These are phyloP conservation scores for Sindora glabra DNA, from an alignment of 306 rosid species.

Conservation along the genomic window DNA sequence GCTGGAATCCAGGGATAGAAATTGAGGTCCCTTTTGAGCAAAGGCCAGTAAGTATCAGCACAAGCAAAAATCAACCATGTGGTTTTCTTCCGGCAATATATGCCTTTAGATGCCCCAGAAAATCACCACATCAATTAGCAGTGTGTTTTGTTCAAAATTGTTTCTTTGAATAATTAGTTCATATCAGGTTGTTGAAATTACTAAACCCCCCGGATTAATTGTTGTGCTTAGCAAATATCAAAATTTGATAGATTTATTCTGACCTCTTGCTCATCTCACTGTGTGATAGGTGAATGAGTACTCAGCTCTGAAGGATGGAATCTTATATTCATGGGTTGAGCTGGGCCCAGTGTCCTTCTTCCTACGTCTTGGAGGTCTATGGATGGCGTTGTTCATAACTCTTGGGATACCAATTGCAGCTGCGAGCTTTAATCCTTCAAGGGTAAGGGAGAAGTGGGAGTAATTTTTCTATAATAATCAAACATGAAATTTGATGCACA, in stretches of 20 bases:
- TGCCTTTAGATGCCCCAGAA: background rate
- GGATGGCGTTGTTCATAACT: conserved; percentile 66
- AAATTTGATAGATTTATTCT: background rate
- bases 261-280: conserved; percentile 1
- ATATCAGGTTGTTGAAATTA: background rate
- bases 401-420: conserved; percentile 86
- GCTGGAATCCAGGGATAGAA: conserved; percentile 88
- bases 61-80: too few species aligned
- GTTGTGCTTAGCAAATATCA: background rate
- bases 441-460: conserved; percentile 40
- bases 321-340: conserved; percentile 87
- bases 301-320: conserved; percentile 68
- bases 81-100: background rate
- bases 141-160: background rate
- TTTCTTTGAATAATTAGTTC: background rate
- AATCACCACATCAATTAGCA: background rate
- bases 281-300: conserved; percentile 83
- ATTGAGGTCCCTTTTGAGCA: conserved; percentile 90
- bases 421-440: conserved; percentile 93
- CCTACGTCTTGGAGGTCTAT: conserved; percentile 92
- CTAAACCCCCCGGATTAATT: background rate
- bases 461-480: background rate
- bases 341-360: conserved; percentile 77
- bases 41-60: conserved; percentile 62
- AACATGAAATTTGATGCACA: conserved; percentile 1